phyloP scores from a whole-genome alignment of 1,284 basidiomycete genomes.

The Cryptococcus sp. region DNA sequence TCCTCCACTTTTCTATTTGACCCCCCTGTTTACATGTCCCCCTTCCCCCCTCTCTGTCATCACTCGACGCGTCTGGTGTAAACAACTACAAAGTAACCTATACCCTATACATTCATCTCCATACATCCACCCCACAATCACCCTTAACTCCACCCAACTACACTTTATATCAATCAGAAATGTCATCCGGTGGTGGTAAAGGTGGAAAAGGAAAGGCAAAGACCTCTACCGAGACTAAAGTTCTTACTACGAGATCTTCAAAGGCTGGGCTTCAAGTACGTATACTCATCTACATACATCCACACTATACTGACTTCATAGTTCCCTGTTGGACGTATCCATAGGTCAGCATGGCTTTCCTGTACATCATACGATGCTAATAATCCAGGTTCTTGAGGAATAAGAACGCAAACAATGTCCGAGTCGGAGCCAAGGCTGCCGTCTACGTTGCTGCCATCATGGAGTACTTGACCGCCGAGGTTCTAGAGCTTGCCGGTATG shows the following conservation, averaged over 20 bases:
- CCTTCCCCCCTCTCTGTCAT: background rate
- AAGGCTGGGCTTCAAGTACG: constrained; percentile 79
- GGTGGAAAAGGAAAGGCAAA: constrained; percentile 52
- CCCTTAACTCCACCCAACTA: constrained; percentile 3
- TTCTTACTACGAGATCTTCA: constrained; percentile 66
- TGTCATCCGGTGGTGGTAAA: constrained; percentile 45
- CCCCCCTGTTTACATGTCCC: background rate
- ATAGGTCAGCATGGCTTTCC: constrained; percentile 23
- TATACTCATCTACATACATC: constrained; percentile 14
- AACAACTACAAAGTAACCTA: no score
- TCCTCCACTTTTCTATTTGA: background rate
- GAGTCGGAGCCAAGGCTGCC: constrained; percentile 49
- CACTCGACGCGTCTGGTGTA: background rate
- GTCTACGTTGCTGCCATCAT: constrained; percentile 50
- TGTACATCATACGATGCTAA: background rate
- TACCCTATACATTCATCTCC: background rate
- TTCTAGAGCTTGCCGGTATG: constrained; percentile 50
- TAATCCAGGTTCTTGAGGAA: constrained; percentile 76
- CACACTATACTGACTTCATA: constrained; percentile 11
- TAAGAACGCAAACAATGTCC: constrained; percentile 84
- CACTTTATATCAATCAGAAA: constrained; percentile 9
- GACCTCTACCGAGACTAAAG: constrained; percentile 48
- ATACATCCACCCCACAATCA: constrained; percentile 9
- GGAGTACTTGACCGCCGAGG: constrained; percentile 51
- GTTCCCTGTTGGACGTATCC: constrained; percentile 47